Percentiles rank a stretch among this genome's conserved stretches.
Evolutionary conservation across 1,139 yeast species (phyloP).

Genomic region (Hyphopichia burtonii): DNA sequence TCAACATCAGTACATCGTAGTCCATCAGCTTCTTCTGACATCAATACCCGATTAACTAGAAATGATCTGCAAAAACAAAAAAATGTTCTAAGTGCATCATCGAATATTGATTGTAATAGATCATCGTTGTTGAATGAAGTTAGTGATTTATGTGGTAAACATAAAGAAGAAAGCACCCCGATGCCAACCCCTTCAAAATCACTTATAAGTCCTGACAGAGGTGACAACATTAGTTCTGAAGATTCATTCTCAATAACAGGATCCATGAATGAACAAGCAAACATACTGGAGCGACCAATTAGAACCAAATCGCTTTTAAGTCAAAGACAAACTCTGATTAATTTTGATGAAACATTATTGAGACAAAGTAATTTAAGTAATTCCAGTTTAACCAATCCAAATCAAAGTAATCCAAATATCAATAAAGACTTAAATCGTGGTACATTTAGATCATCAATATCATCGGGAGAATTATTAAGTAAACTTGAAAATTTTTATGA

Average conservation of each 20-base stretch:
- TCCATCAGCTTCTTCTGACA: neutral
- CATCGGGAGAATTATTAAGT: conserved; percentile 38
- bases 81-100: conserved; percentile 17
- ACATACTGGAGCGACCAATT: conserved; percentile 5
- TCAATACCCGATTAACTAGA: neutral
- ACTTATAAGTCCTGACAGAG: neutral
- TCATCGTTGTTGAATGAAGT: conserved; percentile 13
- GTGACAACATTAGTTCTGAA: conserved; percentile 2
- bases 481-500: conserved; percentile 21
- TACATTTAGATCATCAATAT: conserved; percentile 23
- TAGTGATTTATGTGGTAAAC: conserved; percentile 10
- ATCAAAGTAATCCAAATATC: conserved; percentile 5
- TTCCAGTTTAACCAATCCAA: conserved; percentile 5
- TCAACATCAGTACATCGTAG: neutral
- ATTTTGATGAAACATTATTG: conserved; percentile 14
- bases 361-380: conserved; percentile 3
- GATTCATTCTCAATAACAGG: conserved; percentile 2
- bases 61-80: conserved; percentile 8
- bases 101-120: conserved; percentile 16
- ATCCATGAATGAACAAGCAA: conserved; percentile 1
- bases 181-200: conserved; percentile 12
- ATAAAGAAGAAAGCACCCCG: conserved; percentile 14
- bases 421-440: conserved; percentile 8
- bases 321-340: conserved; percentile 2
- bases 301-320: conserved; percentile 8